phyloP scores from a whole-genome alignment of 1,139 yeast species.

The Blastobotrys capitulatus region DNA sequence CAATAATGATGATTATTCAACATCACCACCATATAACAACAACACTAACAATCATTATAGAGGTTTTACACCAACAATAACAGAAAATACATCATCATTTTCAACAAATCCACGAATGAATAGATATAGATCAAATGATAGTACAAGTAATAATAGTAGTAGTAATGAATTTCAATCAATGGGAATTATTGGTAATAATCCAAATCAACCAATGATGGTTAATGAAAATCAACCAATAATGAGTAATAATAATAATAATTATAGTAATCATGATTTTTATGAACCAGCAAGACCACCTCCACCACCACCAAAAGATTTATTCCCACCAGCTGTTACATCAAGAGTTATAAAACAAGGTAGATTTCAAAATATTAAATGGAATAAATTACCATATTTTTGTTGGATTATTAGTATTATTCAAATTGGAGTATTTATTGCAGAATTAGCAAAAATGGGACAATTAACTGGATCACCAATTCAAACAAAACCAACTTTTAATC shows the following conservation, averaged over 20 bases:
- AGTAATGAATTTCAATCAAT: neutral
- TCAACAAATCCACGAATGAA: neutral
- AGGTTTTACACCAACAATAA: slow-evolving; percentile 6
- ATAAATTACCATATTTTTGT: slow-evolving; percentile 30
- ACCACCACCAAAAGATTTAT: neutral
- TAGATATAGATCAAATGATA: neutral
- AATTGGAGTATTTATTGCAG: slow-evolving; percentile 60
- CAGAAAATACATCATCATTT: neutral
- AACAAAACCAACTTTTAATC: slow-evolving; percentile 68
- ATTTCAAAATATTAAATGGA: slow-evolving; percentile 14
- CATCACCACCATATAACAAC: neutral
- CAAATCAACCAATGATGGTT: neutral
- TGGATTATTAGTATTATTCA: slow-evolving; percentile 41
- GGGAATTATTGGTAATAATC: neutral
- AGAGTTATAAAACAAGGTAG: neutral
- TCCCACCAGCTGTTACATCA: too few species aligned
- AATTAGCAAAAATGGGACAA: slow-evolving; percentile 51
- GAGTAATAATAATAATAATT: neutral
- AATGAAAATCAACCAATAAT: neutral
- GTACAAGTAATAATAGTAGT: too few species aligned
- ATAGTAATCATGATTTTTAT: neutral
- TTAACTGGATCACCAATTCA: slow-evolving; percentile 66
- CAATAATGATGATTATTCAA: neutral
- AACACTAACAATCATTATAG: neutral
- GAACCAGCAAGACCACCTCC: neutral